Percentiles rank a stretch among this genome's conserved stretches.
phyloP scores from a whole-genome alignment of 139 green algal genomes.

The Tetraselmis chui region DNA sequence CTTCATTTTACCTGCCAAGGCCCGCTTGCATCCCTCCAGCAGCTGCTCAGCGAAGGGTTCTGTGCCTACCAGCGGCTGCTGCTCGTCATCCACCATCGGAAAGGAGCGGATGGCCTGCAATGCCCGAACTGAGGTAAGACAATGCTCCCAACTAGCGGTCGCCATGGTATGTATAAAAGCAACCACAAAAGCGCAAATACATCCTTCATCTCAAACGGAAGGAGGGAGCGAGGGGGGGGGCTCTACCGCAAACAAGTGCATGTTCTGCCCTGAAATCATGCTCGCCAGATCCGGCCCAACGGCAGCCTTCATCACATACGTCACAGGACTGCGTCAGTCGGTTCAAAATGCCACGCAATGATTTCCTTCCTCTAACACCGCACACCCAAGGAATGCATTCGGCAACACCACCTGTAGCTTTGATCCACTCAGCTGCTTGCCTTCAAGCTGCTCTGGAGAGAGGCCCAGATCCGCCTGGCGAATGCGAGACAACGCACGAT shows the following conservation, averaged over 20 bases:
- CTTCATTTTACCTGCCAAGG: conserved; percentile 15
- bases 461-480: conserved; percentile 23
- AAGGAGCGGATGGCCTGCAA: conserved; percentile 35
- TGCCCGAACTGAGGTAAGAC: conserved; percentile 23
- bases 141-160: conserved; percentile 9
- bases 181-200: no score
- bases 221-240: conserved; percentile 20
- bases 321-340: not conserved
- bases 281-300: not conserved
- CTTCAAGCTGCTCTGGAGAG: conserved; percentile 14
- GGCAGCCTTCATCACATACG: conserved; percentile 13
- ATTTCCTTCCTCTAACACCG: not conserved
- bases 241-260: conserved; percentile 19
- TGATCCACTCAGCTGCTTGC: conserved; percentile 17
- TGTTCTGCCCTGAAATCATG: not conserved
- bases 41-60: not conserved
- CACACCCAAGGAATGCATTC: not conserved
- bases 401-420: conserved; percentile 20
- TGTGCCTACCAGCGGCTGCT: not conserved
- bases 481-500: no score
- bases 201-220: conserved; percentile 20
- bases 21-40: conserved; percentile 5
- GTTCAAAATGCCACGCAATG: not conserved
- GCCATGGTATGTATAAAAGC: not conserved
- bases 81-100: conserved; percentile 21